Percentiles rank a stretch among this genome's conserved stretches.
Evolutionary conservation across 352 stramenopile genomes (phyloP).

Genomic region (Globisporangium rhizosaccharum): DNA sequence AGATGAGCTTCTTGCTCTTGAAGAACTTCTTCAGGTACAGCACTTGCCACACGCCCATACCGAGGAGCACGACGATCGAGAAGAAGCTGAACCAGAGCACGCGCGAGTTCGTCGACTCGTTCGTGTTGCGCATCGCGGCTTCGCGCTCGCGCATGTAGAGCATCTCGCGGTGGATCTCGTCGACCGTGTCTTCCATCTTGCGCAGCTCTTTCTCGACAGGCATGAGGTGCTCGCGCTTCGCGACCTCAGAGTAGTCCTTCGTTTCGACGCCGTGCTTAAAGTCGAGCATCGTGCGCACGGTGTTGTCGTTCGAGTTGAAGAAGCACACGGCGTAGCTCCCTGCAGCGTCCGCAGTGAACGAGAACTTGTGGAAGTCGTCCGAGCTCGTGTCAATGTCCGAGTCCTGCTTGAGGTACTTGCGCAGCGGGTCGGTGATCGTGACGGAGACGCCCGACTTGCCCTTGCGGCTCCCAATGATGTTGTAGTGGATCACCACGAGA

Average conservation of each 20-base stretch:
- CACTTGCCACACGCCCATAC: slow-evolving; percentile 85
- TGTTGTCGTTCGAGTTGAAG: slow-evolving; percentile 72
- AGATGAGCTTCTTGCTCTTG: slow-evolving; percentile 92
- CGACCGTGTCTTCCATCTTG: slow-evolving; percentile 87
- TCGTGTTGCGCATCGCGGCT: slow-evolving; percentile 83
- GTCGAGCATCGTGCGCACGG: slow-evolving; percentile 73
- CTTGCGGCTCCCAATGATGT: slow-evolving; percentile 59
- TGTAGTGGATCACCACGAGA: slow-evolving; percentile 81
- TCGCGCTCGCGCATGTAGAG: slow-evolving; percentile 88
- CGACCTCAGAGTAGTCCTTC: slow-evolving; percentile 87
- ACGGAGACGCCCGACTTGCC: slow-evolving; percentile 69
- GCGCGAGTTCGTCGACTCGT: slow-evolving; percentile 86
- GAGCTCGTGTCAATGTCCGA: slow-evolving; percentile 76
- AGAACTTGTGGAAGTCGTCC: slow-evolving; percentile 81
- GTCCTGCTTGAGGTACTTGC: slow-evolving; percentile 82
- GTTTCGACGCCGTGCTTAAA: slow-evolving; percentile 86
- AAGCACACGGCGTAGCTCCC: slow-evolving; percentile 82
- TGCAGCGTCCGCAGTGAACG: slow-evolving; percentile 63
- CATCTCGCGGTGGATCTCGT: slow-evolving; percentile 88
- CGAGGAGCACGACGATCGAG: slow-evolving; percentile 80
- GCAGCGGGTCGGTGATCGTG: slow-evolving; percentile 64
- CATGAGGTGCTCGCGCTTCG: slow-evolving; percentile 87
- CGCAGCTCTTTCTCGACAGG: slow-evolving; percentile 84
- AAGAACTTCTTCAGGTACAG: slow-evolving; percentile 91
- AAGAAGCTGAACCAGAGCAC: slow-evolving; percentile 90